phyloP scores from a whole-genome alignment of 2,329 filamentous ascomycete genomes.

The Clonostachys chloroleuca region DNA sequence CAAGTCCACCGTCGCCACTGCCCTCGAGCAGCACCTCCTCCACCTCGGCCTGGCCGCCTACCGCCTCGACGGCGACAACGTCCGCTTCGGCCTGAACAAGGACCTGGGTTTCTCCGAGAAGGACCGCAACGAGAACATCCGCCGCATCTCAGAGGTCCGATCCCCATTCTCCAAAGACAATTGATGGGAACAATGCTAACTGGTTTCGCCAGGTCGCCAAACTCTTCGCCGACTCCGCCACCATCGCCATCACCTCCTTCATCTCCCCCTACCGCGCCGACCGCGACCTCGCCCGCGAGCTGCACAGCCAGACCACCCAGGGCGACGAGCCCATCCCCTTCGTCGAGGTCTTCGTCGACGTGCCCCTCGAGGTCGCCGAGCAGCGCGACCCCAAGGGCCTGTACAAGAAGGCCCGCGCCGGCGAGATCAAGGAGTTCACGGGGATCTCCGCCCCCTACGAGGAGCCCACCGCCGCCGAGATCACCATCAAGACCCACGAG shows the following conservation, averaged over 20 bases:
- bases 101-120: constrained; percentile 91
- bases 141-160: constrained; percentile 77
- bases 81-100: constrained; percentile 97
- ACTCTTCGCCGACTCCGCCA: constrained; percentile 87
- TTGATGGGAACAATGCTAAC: background rate
- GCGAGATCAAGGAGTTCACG: constrained; percentile 96
- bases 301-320: constrained; percentile 59
- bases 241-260: constrained; percentile 89
- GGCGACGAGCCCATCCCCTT: constrained; percentile 71
- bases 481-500: constrained; percentile 80
- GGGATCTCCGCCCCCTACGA: constrained; percentile 95
- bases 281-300: constrained; percentile 71
- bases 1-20: constrained; percentile 95
- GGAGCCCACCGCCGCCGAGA: constrained; percentile 78
- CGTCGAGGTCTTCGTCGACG: constrained; percentile 90
- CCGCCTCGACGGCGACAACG: constrained; percentile 95
- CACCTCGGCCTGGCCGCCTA: constrained; percentile 81
- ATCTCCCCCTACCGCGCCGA: constrained; percentile 93
- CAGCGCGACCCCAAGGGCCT: constrained; percentile 94
- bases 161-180: background rate
- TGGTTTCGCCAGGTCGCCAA: constrained; percentile 65
- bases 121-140: constrained; percentile 96
- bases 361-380: constrained; percentile 88
- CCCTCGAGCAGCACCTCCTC: constrained; percentile 93
- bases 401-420: constrained; percentile 93